A percentile compares a stretch with the other conserved stretches of the same genome.
phyloP scores from a whole-genome alignment of 441 rosid genomes.

The Daphne laureola region DNA sequence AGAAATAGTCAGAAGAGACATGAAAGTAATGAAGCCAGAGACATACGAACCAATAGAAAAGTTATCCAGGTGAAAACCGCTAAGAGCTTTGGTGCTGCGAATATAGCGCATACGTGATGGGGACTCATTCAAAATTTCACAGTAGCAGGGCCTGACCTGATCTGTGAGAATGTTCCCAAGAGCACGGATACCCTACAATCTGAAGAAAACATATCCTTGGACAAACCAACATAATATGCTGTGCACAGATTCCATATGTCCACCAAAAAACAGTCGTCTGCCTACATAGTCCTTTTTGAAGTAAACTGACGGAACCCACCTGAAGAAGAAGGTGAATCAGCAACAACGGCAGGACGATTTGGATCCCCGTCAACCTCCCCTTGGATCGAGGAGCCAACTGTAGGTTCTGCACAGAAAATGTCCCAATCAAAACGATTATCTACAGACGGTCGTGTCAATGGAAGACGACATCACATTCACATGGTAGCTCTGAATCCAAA shows the following conservation, averaged over 20 bases:
- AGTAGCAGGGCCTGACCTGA: constrained; percentile 65
- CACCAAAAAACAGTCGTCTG: constrained; percentile 57
- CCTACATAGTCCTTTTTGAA: constrained; percentile 75
- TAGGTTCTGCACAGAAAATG: constrained; percentile 50
- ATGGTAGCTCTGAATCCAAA: too few relatives aligned
- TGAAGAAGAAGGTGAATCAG: constrained; percentile 97
- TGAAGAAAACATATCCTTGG: constrained; percentile 59
- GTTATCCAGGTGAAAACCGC: constrained; percentile 60
- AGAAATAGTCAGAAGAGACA: constrained; percentile 50
- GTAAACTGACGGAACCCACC: constrained; percentile 99
- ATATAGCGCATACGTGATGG: constrained; percentile 46
- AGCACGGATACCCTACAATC: constrained; percentile 71
- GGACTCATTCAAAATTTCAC: constrained; percentile 60
- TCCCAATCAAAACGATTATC: constrained; percentile 1
- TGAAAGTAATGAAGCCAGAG: constrained; percentile 74
- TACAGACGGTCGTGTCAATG: too few relatives aligned
- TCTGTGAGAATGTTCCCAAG: constrained; percentile 55
- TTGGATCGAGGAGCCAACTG: constrained; percentile 80
- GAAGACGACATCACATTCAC: too few relatives aligned
- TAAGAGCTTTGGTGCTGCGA: constrained; percentile 51
- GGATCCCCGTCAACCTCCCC: constrained; percentile 52
- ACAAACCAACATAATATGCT: constrained; percentile 56
- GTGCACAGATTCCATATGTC: constrained; percentile 40
- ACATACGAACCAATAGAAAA: constrained; percentile 88
- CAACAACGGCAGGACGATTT: constrained; percentile 60